These are phyloP conservation scores for Trichosporon sp. DNA, from an alignment of 1,284 basidiomycete species.

Conservation along the genomic window DNA sequence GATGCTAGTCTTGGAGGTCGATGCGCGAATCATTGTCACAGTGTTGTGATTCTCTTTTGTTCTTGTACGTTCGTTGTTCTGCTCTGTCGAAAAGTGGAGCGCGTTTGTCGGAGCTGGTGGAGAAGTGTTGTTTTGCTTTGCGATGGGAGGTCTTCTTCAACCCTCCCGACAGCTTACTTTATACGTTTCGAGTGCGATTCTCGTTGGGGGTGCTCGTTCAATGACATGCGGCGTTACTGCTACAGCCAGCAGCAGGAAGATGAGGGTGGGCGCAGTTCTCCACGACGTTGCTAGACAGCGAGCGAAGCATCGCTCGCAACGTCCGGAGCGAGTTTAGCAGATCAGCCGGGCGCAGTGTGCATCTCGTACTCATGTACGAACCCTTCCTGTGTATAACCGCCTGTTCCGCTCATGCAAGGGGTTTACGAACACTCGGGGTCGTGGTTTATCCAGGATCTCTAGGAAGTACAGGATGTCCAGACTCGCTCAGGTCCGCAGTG, in stretches of 20 bases:
- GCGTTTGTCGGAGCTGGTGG: background rate
- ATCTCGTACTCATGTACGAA: too few relatives aligned
- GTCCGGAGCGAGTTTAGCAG: background rate
- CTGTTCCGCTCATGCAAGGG: too few relatives aligned
- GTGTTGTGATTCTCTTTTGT: background rate
- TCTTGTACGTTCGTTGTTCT: background rate
- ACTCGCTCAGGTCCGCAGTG: too few relatives aligned
- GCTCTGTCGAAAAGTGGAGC: too few relatives aligned
- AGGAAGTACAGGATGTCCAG: too few relatives aligned
- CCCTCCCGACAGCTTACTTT: background rate
- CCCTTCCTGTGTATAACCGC: too few relatives aligned
- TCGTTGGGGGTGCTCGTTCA: too few relatives aligned
- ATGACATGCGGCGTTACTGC: background rate
- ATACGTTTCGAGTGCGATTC: background rate
- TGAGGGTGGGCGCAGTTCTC: background rate
- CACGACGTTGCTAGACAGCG: background rate
- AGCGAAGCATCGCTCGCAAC: background rate
- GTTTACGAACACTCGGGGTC: too few relatives aligned
- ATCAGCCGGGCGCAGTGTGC: background rate
- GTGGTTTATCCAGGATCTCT: too few relatives aligned
- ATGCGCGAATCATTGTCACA: background rate
- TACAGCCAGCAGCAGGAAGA: too few relatives aligned
- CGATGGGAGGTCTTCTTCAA: background rate
- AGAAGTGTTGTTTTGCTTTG: background rate
- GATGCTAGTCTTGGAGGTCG: background rate